Evolutionary conservation across 305 asterid genomes (phyloP).

Genomic region (Ruellia speciosa): DNA sequence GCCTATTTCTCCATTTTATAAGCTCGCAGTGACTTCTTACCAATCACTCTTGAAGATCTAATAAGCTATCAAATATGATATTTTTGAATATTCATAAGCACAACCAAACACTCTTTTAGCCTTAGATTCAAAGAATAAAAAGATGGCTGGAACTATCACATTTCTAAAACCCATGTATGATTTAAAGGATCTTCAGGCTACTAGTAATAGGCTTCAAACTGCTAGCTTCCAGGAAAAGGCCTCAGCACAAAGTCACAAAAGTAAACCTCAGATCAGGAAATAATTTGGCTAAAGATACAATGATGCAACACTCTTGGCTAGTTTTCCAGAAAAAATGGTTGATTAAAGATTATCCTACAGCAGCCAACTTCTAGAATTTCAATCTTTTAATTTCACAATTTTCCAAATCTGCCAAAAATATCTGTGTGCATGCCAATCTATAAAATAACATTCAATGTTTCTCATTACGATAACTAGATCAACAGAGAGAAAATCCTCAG

Average conservation of each 20-base stretch:
- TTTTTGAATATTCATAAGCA: too few relatives aligned
- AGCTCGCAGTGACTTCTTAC: too few relatives aligned
- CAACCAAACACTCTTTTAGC: too few relatives aligned
- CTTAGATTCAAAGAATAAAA: not conserved
- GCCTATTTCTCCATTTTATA: too few relatives aligned
- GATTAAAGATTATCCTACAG: not conserved
- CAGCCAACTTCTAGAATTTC: not conserved
- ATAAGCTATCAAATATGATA: too few relatives aligned
- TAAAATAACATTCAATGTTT: not conserved
- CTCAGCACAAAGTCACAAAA: not conserved
- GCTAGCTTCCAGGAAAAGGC: not conserved
- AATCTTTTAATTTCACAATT: constrained; percentile 1
- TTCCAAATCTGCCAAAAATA: constrained; percentile 5
- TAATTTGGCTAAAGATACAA: not conserved
- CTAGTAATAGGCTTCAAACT: not conserved
- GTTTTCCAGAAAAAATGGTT: not conserved
- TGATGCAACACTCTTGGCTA: not conserved
- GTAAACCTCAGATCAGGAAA: not conserved
- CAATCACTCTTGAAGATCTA: too few relatives aligned
- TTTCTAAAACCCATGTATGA: too few relatives aligned
- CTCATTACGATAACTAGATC: constrained; percentile 6
- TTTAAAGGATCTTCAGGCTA: too few relatives aligned
- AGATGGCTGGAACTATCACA: not conserved
- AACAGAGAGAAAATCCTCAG: constrained; percentile 1
- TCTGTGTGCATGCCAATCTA: not conserved